Conservation (phyloP, 768 basidiomycete species). For the Tylopilus cervinicoccineus region DNA sequence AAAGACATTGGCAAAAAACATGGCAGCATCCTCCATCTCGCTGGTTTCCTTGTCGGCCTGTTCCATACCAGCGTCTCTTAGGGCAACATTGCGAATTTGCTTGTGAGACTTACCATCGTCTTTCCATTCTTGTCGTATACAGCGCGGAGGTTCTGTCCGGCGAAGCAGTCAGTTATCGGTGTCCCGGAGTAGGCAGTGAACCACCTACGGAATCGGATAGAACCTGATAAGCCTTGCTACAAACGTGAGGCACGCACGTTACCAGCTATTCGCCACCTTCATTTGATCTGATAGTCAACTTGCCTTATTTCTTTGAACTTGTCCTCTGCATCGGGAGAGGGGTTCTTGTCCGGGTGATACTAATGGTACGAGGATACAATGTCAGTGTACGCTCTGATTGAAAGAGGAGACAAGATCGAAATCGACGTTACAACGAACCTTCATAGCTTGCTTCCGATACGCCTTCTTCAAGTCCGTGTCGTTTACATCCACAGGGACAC, state of each 20-base stretch:
- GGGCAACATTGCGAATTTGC: conserved; percentile 4
- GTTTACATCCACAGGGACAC: conserved; percentile 65
- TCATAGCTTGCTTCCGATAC: conserved; percentile 92
- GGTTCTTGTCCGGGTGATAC: conserved; percentile 97
- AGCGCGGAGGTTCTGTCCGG: conserved; percentile 66
- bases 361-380: conserved; percentile 28
- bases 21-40: conserved; percentile 87
- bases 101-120: conserved; percentile 55
- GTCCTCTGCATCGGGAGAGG: conserved; percentile 87
- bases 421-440: conserved; percentile 44
- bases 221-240: conserved; percentile 93
- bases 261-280: conserved; percentile 9
- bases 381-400: not conserved
- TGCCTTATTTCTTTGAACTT: conserved; percentile 97
- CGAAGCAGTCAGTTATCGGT: conserved; percentile 6
- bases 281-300: conserved; percentile 17
- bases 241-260: conserved; percentile 18
- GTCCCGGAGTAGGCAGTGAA: conserved; percentile 13
- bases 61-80: conserved; percentile 1
- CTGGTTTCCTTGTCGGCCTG: conserved; percentile 78
- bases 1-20: conserved; percentile 94
- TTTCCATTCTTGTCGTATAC: conserved; percentile 97
- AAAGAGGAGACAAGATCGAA: not conserved
- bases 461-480: conserved; percentile 90
- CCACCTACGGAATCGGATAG: conserved; percentile 71